A percentile compares a stretch with the other conserved stretches of the same genome.
These are phyloP conservation scores for Solanum hybrid DNA, from an alignment of 305 asterid genomes.

Conservation along the genomic window DNA sequence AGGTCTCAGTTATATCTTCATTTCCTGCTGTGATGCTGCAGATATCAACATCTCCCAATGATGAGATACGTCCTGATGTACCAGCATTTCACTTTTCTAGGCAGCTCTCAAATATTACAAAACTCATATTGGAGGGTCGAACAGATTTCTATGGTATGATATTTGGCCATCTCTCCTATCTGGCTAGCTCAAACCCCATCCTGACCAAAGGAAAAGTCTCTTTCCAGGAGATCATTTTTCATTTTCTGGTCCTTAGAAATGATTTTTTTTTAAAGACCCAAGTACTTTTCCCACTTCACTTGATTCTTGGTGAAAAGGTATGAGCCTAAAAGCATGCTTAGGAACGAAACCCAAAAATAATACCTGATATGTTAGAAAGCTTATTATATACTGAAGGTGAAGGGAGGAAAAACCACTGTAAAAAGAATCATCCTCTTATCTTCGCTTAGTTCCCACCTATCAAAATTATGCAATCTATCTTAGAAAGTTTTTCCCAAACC, in stretches of 20 bases:
- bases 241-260: neutral
- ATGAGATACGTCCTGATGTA: conserved; percentile 9
- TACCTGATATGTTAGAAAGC: neutral
- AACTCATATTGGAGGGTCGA: conserved; percentile 74
- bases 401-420: neutral
- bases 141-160: conserved; percentile 58
- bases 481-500: neutral
- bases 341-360: neutral
- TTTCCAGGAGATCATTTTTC: neutral
- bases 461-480: neutral
- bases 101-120: conserved; percentile 35
- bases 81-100: conserved; percentile 18
- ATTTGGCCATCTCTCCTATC: neutral
- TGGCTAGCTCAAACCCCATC: neutral
- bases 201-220: neutral
- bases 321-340: neutral
- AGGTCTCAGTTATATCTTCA: conserved; percentile 43
- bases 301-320: neutral
- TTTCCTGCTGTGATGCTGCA: conserved; percentile 21
- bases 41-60: conserved; percentile 15
- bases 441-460: neutral
- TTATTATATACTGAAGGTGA: neutral
- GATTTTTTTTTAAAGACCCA: neutral
- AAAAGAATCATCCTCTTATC: neutral
- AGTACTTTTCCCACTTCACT: neutral